phyloP scores from a whole-genome alignment of 192 early-diverging fungal species.

The Gigaspora rosea region DNA sequence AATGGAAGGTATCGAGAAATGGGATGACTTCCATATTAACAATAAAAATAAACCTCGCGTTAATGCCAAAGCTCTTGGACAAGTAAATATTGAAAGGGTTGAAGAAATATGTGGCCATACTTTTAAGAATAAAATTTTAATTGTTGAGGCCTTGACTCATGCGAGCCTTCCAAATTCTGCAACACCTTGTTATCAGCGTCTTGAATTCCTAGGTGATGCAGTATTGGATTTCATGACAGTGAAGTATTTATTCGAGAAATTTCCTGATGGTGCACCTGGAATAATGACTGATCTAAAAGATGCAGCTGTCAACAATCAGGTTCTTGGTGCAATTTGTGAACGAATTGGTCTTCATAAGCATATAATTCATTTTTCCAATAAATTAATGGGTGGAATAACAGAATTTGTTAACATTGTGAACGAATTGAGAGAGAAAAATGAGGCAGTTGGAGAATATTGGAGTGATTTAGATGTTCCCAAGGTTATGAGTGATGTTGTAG shows the following conservation, averaged over 20 bases:
- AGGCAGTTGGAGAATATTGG: conserved; percentile 72
- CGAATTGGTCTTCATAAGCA: conserved; percentile 63
- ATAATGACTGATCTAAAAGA: conserved; percentile 83
- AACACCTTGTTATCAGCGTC: conserved; percentile 80
- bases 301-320: conserved; percentile 83
- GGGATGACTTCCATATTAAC: conserved; percentile 49
- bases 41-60: conserved; percentile 36
- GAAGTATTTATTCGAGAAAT: conserved; percentile 69
- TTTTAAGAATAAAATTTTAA: conserved; percentile 67
- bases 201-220: conserved; percentile 87
- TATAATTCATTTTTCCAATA: conserved; percentile 64
- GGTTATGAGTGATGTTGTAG: conserved; percentile 84
- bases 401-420: conserved; percentile 57
- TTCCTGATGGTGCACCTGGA: conserved; percentile 70
- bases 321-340: conserved; percentile 73
- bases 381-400: conserved; percentile 58
- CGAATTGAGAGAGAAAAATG: conserved; percentile 35
- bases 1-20: conserved; percentile 54
- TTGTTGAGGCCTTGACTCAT: conserved; percentile 86
- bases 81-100: conserved; percentile 32
- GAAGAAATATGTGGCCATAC: conserved; percentile 54
- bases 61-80: conserved; percentile 9
- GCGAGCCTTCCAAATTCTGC: conserved; percentile 60
- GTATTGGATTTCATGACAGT: conserved; percentile 81
- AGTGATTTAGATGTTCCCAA: conserved; percentile 81